Evolutionary conservation across 2,329 filamentous ascomycete genomes (phyloP).

Genomic region (Pyricularia pennisetigena): DNA sequence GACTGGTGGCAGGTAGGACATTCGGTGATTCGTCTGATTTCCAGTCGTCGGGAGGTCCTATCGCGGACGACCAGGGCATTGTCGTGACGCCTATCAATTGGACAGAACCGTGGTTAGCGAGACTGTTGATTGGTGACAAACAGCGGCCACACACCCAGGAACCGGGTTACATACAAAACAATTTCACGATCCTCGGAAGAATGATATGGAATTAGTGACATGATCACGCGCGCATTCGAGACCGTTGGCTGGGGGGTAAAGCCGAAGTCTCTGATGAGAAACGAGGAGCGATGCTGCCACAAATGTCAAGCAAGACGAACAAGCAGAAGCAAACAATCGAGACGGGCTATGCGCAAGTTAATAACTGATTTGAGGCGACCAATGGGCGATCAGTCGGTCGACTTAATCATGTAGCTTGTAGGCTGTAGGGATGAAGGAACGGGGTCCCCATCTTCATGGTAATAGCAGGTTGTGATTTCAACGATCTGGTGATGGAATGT

Average conservation of each 20-base stretch:
- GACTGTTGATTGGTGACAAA: not conserved
- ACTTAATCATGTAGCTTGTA: conserved; percentile 1
- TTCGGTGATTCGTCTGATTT: conserved; percentile 65
- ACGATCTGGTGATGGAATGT: not conserved
- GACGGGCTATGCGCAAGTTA: not conserved
- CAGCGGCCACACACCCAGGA: not conserved
- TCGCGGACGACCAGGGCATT: conserved; percentile 91
- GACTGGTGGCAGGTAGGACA: conserved; percentile 90
- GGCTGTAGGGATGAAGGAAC: not conserved
- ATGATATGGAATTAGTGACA: conserved; percentile 70
- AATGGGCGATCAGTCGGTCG: not conserved
- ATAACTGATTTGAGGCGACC: not conserved
- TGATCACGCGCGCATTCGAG: conserved; percentile 5
- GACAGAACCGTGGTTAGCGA: not conserved
- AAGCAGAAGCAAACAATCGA: not conserved
- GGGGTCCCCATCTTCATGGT: not conserved
- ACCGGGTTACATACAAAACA: conserved; percentile 49
- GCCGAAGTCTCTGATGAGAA: not conserved
- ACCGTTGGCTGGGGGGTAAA: not conserved
- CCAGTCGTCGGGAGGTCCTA: conserved; percentile 72
- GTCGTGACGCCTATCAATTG: conserved; percentile 63
- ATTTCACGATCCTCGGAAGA: conserved; percentile 66
- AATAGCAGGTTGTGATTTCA: not conserved
- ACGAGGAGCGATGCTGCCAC: not conserved
- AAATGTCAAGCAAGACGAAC: not conserved